Evolutionary conservation across 352 stramenopile species (phyloP), one percentile per base, ranked within the genome.

Genomic region (Pythium biforme): DNA sequence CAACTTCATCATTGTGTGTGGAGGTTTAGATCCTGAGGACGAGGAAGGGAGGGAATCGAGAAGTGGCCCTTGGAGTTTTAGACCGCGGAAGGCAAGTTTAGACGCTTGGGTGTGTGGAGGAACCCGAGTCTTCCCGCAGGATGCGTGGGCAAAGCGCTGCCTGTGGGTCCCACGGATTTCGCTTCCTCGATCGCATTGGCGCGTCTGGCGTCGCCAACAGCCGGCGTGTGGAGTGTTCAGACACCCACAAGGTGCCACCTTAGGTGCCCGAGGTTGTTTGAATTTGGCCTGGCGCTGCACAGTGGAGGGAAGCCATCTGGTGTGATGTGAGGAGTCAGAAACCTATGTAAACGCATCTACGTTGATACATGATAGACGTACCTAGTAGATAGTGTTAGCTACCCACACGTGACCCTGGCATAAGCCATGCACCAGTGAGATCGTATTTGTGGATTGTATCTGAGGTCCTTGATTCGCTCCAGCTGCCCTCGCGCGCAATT

Each of bases 91-190:
- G n/a, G n/a, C n/a, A n/a, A n/a, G 31, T 37, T 37, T 37, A 37
- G 31, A 5, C 31, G 31, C 31, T 5, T 11, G 31, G 14, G 31
- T 31, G 17, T 19, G 31, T 56, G 50, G 50, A 40, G 29, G 31
- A 41, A 46, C 31, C 37, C 37, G 37, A 23, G 17, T 45, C 33
- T 56, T 40, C 50, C 50, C 37, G 37, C 37, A 15, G 50, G 50
- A 33, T 56, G 29, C 29, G 29, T 19, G 31, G 50, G 9, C 37
- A 43, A 19, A 43, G n/a, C 37, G 14, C 37, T 37, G 31, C 10
- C 12, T 14, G 37, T 1, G 37, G 37, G 15, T 17, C 37, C 9
- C 12, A 6, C 14, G 37, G 14, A 43, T 43, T 7, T n/a, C 37
- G 37, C 37, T 17, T 10, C 37, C 37, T 19, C 15, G 11, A 17